Conservation (phyloP, 352 stramenopile species). For the Phytophthora pistaciae region DNA sequence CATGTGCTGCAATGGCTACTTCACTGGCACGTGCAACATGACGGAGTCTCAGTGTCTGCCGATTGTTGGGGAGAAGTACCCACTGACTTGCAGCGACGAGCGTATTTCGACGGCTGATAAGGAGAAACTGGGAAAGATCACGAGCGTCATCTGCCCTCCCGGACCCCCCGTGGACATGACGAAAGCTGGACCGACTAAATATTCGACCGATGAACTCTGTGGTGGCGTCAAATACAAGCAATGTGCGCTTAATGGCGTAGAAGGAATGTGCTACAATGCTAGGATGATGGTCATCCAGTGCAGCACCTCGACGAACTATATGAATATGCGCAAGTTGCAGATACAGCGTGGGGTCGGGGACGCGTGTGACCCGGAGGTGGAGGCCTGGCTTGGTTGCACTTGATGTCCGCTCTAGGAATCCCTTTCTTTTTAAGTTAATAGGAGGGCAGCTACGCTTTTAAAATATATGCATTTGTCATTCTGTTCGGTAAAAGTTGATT, state of each 20-base stretch:
- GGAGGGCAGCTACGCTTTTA: too few species aligned
- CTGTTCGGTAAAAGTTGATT: too few species aligned
- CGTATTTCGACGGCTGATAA: slow-evolving; percentile 23
- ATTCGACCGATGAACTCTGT: slow-evolving; percentile 36
- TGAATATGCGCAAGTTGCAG: slow-evolving; percentile 30
- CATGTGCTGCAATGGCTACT: slow-evolving; percentile 49
- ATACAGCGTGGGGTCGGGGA: slow-evolving; percentile 25
- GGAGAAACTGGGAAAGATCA: slow-evolving; percentile 1
- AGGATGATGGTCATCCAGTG: slow-evolving; percentile 33
- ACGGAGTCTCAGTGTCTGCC: slow-evolving; percentile 34
- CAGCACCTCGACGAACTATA: slow-evolving; percentile 13
- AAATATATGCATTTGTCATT: too few species aligned
- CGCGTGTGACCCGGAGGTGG: slow-evolving; percentile 27
- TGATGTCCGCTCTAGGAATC: background rate
- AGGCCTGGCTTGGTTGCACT: slow-evolving; percentile 38
- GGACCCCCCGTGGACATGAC: slow-evolving; percentile 12
- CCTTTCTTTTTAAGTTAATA: background rate
- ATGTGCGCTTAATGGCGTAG: slow-evolving; percentile 17
- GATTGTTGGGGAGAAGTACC: slow-evolving; percentile 23
- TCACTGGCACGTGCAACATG: slow-evolving; percentile 33
- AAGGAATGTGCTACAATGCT: slow-evolving; percentile 41
- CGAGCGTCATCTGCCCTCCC: slow-evolving; percentile 15
- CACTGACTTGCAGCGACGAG: slow-evolving; percentile 24
- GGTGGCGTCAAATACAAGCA: slow-evolving; percentile 35
- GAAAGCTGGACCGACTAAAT: slow-evolving; percentile 22